A percentile compares a stretch with the other conserved stretches of the same genome.
phyloP scores from a whole-genome alignment of 2,329 filamentous ascomycete species.

The Domatiomyces globalis region DNA sequence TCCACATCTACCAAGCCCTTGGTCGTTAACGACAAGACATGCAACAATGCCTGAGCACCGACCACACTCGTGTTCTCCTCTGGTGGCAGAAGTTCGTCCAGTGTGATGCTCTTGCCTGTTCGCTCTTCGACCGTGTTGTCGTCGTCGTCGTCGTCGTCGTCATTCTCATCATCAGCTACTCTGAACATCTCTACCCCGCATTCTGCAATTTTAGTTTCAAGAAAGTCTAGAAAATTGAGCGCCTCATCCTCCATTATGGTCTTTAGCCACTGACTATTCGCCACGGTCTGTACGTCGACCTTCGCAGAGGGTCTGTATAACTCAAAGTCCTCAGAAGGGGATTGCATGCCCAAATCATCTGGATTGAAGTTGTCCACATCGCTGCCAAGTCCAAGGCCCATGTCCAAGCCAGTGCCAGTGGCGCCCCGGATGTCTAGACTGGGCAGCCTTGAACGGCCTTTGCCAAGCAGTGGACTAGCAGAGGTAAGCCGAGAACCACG shows the following conservation, averaged over 20 bases:
- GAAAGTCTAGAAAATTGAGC: slow-evolving; percentile 49
- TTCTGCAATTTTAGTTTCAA: slow-evolving; percentile 34
- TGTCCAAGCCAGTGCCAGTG: slow-evolving; percentile 8
- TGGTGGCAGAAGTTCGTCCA: slow-evolving; percentile 55
- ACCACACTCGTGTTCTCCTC: slow-evolving; percentile 41
- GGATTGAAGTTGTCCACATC: slow-evolving; percentile 13
- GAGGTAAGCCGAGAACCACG: slow-evolving; percentile 41
- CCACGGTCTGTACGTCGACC: slow-evolving; percentile 37
- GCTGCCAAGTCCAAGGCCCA: slow-evolving; percentile 3
- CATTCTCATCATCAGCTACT: slow-evolving; percentile 20
- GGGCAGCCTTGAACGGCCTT: slow-evolving; percentile 2
- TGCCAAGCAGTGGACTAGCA: slow-evolving; percentile 43
- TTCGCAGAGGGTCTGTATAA: slow-evolving; percentile 28
- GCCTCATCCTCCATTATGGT: slow-evolving; percentile 44
- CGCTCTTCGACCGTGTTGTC: slow-evolving; percentile 10
- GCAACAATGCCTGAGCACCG: slow-evolving; percentile 62
- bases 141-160: slow-evolving; percentile 18
- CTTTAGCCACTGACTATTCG: slow-evolving; percentile 32
- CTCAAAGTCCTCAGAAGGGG: slow-evolving; percentile 27
- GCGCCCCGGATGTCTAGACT: neutral
- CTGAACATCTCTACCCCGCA: neutral
- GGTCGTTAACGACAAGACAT: slow-evolving; percentile 56
- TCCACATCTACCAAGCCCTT: slow-evolving; percentile 48
- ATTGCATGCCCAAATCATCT: slow-evolving; percentile 22
- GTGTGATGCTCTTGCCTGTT: slow-evolving; percentile 27